Base-by-base conservation (phyloP, 164 flowering plant genomes). In the Malania oleifera region DNA sequence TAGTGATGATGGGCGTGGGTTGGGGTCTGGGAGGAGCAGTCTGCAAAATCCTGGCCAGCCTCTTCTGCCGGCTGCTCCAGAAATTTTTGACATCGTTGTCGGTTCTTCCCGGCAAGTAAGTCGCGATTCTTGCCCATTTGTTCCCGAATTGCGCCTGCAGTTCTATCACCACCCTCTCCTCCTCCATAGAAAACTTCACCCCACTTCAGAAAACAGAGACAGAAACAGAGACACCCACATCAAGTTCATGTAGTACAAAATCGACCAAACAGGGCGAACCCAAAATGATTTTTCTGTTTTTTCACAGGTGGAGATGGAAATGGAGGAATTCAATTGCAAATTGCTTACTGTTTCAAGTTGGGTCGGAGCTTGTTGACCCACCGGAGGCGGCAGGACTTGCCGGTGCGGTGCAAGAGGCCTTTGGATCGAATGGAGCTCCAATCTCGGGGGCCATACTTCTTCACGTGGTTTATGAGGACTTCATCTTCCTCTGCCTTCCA, bases 401-500 rank as follows among this genome's bases (percentile, higher is more conserved):
- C 97, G 10, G 97, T 90, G n/a, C 97, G 73, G 0, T 71, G 90
- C 39, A 93, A 59, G 24, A 93, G 82, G 29, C 96, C 95, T 73
- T 87, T 90, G 96, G 96, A 87, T 83, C 92, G 93, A 86, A 93
- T 87, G 84, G 97, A 86, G 95, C 98, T 90, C 98, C 96, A 90
- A 56, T 90, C 97, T 57, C 95, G 64, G 0, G 98, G 95, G 7
- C 98, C 98, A 46, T 79, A 77, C 46, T 72, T 79, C 56, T 70
- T 75, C 2, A 89, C 95, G 61, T 83, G 87, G 62, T 76, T 80
- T 25, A 85, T 61, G 38, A 91, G 72, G n/a, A 91, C 84, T 54
- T 84, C 79, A 44, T 91, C 96, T 69, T 91, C 96, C 65, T 89
- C 96, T 3, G 82, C 77, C 64, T 80, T 86, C 96, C 98, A 91